phyloP scores from a whole-genome alignment of 768 basidiomycete genomes.

The Cystobasidium ongulense region DNA sequence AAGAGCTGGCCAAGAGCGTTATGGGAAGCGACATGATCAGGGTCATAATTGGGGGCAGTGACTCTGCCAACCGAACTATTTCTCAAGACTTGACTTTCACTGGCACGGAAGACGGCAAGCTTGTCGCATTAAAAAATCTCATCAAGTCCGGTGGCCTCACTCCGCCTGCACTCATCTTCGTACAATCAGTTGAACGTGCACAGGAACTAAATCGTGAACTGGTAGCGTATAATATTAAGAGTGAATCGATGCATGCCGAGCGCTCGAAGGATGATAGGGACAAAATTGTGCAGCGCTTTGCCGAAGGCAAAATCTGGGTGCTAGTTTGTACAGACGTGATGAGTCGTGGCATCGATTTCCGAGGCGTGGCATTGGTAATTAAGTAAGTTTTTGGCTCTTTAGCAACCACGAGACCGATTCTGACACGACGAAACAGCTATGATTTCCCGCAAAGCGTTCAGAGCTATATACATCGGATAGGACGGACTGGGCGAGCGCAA shows the following conservation, averaged over 20 bases:
- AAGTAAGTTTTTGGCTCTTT: constrained; percentile 57
- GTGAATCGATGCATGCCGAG: constrained; percentile 84
- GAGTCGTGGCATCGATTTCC: constrained; percentile 98
- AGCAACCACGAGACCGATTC: neutral
- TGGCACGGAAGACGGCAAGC: constrained; percentile 85
- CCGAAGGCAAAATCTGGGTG: constrained; percentile 83
- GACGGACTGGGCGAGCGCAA: constrained; percentile 90
- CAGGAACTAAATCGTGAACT: constrained; percentile 68
- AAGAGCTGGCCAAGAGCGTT: constrained; percentile 78
- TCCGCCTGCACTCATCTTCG: constrained; percentile 84
- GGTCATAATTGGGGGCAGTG: constrained; percentile 92
- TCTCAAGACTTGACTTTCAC: constrained; percentile 81
- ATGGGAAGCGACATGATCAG: constrained; percentile 69
- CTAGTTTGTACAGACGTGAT: constrained; percentile 94
- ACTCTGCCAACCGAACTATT: constrained; percentile 87
- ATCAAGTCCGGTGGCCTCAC: constrained; percentile 63
- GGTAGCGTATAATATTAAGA: constrained; percentile 50
- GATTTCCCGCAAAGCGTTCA: constrained; percentile 94
- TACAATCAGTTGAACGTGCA: constrained; percentile 63
- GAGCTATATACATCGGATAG: constrained; percentile 92
- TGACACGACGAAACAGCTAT: constrained; percentile 47
- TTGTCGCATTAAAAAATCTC: constrained; percentile 74
- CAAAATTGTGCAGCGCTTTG: constrained; percentile 73
- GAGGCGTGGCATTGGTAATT: constrained; percentile 82
- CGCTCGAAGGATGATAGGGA: constrained; percentile 80